A percentile compares a stretch with the other conserved stretches of the same genome.
phyloP scores from a whole-genome alignment of 2,329 filamentous ascomycete species.

The Pseudopyrenochaeta lycopersici region DNA sequence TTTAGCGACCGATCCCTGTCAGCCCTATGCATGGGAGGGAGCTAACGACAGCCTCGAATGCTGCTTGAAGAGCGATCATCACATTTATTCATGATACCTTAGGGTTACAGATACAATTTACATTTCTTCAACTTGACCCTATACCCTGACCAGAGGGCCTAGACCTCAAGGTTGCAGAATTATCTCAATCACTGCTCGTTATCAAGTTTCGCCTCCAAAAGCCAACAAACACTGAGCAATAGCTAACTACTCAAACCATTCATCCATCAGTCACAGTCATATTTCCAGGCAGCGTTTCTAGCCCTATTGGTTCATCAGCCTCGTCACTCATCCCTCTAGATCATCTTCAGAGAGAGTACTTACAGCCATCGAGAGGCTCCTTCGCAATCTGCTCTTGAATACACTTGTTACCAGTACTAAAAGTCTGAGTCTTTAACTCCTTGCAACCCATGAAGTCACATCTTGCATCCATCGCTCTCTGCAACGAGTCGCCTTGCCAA shows the following conservation, averaged over 20 bases:
- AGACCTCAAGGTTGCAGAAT: too few relatives aligned
- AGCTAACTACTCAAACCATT: not conserved
- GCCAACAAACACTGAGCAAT: too few relatives aligned
- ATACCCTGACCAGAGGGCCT: too few relatives aligned
- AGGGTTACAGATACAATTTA: too few relatives aligned
- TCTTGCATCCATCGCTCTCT: constrained; percentile 18
- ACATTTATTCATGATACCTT: not conserved
- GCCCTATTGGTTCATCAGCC: not conserved
- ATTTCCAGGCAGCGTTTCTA: not conserved
- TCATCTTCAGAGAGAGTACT: not conserved
- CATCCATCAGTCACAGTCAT: not conserved
- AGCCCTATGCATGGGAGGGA: constrained; percentile 8
- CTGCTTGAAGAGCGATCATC: not conserved
- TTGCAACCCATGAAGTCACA: constrained; percentile 33
- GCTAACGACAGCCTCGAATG: not conserved
- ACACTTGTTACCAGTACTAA: not conserved
- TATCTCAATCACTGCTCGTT: too few relatives aligned
- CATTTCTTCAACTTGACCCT: too few relatives aligned
- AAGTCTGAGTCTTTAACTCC: constrained; percentile 23
- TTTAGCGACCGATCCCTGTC: constrained; percentile 20
- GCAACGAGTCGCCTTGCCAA: constrained; percentile 35
- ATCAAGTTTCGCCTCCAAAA: too few relatives aligned
- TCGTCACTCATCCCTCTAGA: not conserved
- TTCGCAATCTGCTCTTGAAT: not conserved
- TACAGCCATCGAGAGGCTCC: not conserved